phyloP scores from a whole-genome alignment of 148 eudicot genomes.

The Rhododendron simsii region DNA sequence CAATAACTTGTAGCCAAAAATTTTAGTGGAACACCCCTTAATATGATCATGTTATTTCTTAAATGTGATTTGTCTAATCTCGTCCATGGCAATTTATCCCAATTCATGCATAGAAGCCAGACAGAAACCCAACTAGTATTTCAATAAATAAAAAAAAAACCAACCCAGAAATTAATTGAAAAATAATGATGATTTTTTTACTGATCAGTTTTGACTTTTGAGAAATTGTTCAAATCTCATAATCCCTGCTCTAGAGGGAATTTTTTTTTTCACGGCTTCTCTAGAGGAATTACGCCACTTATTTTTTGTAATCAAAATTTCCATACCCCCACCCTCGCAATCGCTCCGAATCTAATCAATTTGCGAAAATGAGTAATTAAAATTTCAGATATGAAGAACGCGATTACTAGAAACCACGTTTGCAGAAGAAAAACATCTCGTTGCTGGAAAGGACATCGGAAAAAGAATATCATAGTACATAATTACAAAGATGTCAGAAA shows the following conservation, averaged over 20 bases:
- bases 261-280: no score
- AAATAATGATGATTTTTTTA: background rate
- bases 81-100: background rate
- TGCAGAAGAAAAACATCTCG: background rate
- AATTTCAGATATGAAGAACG: no score
- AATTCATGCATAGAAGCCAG: background rate
- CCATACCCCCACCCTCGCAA: no score
- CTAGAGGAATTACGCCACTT: no score
- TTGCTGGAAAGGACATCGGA: background rate
- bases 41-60: background rate
- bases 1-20: no score
- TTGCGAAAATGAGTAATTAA: no score
- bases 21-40: background rate
- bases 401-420: no score
- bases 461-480: no score
- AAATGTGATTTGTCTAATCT: background rate
- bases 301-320: no score
- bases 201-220: background rate
- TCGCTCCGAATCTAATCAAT: no score
- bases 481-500: background rate
- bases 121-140: background rate
- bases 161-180: background rate
- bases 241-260: background rate
- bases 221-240: background rate
- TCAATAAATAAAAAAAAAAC: background rate